These are phyloP conservation scores for Perkinsus chesapeaki DNA, from an alignment of 169 alveolate species.

Conservation along the genomic window DNA sequence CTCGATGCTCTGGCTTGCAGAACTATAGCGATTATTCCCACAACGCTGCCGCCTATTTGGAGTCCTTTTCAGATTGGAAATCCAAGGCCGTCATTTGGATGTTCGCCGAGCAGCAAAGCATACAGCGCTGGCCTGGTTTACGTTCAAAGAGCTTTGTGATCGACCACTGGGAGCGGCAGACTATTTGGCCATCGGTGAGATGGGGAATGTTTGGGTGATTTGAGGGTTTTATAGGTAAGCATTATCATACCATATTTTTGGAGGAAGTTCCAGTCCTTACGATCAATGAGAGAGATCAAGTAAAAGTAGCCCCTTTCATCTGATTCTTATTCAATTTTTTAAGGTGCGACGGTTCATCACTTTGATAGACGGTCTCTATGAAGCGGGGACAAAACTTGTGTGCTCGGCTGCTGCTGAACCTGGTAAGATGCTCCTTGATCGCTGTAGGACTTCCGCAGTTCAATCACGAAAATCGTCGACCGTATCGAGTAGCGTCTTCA, in stretches of 20 bases:
- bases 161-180: constrained; percentile 64
- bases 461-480: too few relatives aligned
- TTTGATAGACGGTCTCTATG: constrained; percentile 48
- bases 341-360: constrained; percentile 41
- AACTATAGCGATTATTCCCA: too few relatives aligned
- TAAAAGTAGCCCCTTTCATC: too few relatives aligned
- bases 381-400: constrained; percentile 32
- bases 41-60: too few relatives aligned
- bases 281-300: constrained; percentile 42
- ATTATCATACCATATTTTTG: constrained; percentile 47
- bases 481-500: too few relatives aligned
- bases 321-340: too few relatives aligned
- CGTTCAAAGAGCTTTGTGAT: constrained; percentile 58
- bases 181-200: constrained; percentile 34
- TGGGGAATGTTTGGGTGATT: constrained; percentile 7
- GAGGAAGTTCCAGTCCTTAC: constrained; percentile 46
- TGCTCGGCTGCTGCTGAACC: constrained; percentile 12
- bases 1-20: too few relatives aligned
- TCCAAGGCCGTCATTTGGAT: constrained; percentile 52
- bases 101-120: constrained; percentile 24
- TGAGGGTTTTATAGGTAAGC: constrained; percentile 22
- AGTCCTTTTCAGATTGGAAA: constrained; percentile 32
- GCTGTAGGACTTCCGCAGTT: too few relatives aligned
- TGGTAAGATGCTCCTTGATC: too few relatives aligned
- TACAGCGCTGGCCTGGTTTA: constrained; percentile 41